Base-by-base conservation (phyloP, 1,139 yeast genomes). In the Blastobotrys illinoisensis region DNA sequence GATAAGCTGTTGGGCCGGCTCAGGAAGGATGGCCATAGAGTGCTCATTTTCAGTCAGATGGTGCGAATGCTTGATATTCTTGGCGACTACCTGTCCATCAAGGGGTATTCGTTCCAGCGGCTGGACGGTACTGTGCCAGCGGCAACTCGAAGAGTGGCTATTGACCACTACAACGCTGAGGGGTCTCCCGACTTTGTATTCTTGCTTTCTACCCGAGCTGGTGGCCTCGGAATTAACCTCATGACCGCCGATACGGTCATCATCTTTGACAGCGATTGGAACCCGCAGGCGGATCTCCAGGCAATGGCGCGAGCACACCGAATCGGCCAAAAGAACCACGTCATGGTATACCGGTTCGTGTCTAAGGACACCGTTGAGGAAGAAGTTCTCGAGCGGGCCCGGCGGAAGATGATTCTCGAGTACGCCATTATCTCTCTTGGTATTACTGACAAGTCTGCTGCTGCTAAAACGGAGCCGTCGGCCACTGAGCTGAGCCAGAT, bases 251-350 rank as follows among this genome's bases (percentile, higher is more conserved):
- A 93, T 67, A 93, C 99, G 3, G 99, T 93, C 40, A 88, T 93
- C 63, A 90, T 93, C 47, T 93, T 93, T 72, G 99, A 93, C 73
- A 88, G 97, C 11, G 99, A 93, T 74, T 93, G 99, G 99, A 93
- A 93, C 67, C 98, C 98, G 1, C 98, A 93, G 72, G 98, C 98
- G 0, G 99, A 91, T 78, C 75, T 91, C 63, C 98, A 93, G 73
- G 99, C 99, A 3, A 95, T 95, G 99, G 99, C 99, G 0, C 84
- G 99, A 73, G 99, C 99, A 2, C 99, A 93, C 73, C 85, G 99
- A 77, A 93, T 93, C 67, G 99, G 99, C 14, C 99, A 93, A 71
- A 93, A 93, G 71, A 90, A 88, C 64, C 99, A 93, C 72, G 99
- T 93, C 48, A 88, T 90, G 81, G 98, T 93, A 19, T 95, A 95